Evolutionary conservation across 805 yeast genomes (phyloP).

Genomic region (Yamadazyma scolyti): DNA sequence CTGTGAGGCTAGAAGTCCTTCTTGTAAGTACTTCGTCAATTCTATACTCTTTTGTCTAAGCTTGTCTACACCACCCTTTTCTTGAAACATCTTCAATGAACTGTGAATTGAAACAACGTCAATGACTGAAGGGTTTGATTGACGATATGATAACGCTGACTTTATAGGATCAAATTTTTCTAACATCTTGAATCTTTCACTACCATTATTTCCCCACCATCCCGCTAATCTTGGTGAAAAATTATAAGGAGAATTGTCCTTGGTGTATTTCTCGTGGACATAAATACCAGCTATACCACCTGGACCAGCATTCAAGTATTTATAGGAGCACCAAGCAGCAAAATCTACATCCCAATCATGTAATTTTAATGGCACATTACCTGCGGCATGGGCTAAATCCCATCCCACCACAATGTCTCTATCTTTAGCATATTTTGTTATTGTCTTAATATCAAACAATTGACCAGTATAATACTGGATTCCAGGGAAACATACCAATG

Average conservation of each 20-base stretch:
- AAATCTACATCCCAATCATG: constrained; percentile 93
- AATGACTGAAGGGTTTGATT: constrained; percentile 85
- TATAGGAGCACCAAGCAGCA: constrained; percentile 94
- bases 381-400: constrained; percentile 95
- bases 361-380: constrained; percentile 71
- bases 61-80: constrained; percentile 58
- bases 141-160: constrained; percentile 87
- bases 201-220: constrained; percentile 92
- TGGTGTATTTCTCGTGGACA: constrained; percentile 55
- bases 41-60: constrained; percentile 54
- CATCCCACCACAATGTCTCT: constrained; percentile 68
- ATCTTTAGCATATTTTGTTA: constrained; percentile 59
- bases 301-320: constrained; percentile 88
- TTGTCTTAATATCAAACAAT: constrained; percentile 66
- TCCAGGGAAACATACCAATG: constrained; percentile 79
- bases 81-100: constrained; percentile 59
- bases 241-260: constrained; percentile 20
- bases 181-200: constrained; percentile 72
- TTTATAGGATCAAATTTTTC: constrained; percentile 73
- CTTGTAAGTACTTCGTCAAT: constrained; percentile 57
- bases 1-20: constrained; percentile 41
- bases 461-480: constrained; percentile 94
- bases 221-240: constrained; percentile 78
- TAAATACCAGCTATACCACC: constrained; percentile 89
- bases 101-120: constrained; percentile 73